A percentile compares a stretch with the other conserved stretches of the same genome.
Evolutionary conservation across 2,329 filamentous ascomycete genomes (phyloP).

Genomic region (Arachnopeziza araneosa): DNA sequence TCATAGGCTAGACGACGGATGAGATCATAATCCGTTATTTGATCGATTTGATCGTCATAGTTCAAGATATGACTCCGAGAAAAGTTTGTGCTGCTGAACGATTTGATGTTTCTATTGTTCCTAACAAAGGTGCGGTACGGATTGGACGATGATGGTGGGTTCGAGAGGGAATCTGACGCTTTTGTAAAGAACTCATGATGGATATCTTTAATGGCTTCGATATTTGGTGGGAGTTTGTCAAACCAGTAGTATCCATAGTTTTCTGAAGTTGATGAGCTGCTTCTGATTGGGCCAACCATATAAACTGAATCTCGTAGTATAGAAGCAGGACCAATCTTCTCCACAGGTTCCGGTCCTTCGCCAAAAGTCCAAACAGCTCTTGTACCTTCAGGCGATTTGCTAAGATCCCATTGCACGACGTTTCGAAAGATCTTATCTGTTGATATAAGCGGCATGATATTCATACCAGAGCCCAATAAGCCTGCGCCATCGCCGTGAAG

Average conservation of each 20-base stretch:
- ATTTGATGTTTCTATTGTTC: slow-evolving; percentile 1
- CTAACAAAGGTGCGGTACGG: slow-evolving; percentile 22
- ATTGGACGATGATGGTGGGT: slow-evolving; percentile 5
- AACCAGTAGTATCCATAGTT: slow-evolving; percentile 26
- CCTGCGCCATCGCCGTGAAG: slow-evolving; percentile 5
- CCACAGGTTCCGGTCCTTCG: slow-evolving; percentile 18
- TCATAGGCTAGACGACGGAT: slow-evolving; percentile 17
- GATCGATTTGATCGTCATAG: slow-evolving; percentile 19
- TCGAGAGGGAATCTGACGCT: slow-evolving; percentile 17
- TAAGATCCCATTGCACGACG: slow-evolving; percentile 20
- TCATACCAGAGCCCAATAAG: slow-evolving; percentile 14
- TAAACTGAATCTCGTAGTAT: slow-evolving; percentile 22
- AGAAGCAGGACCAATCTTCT: slow-evolving; percentile 10
- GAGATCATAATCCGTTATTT: slow-evolving; percentile 20
- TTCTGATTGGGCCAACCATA: slow-evolving; percentile 21
- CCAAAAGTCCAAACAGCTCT: slow-evolving; percentile 24
- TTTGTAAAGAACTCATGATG: slow-evolving; percentile 18
- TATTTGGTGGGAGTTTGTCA: slow-evolving; percentile 20
- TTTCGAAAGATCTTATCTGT: slow-evolving; percentile 6
- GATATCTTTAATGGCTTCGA: slow-evolving; percentile 19
- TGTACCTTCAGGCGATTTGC: slow-evolving; percentile 12
- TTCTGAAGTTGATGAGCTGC: slow-evolving; percentile 7
- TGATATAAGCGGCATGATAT: slow-evolving; percentile 9
- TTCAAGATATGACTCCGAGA: slow-evolving; percentile 20
- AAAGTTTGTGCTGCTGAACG: slow-evolving; percentile 10